These are phyloP conservation scores for Daedaleopsis nitida DNA, from an alignment of 768 basidiomycete genomes.

Conservation along the genomic window DNA sequence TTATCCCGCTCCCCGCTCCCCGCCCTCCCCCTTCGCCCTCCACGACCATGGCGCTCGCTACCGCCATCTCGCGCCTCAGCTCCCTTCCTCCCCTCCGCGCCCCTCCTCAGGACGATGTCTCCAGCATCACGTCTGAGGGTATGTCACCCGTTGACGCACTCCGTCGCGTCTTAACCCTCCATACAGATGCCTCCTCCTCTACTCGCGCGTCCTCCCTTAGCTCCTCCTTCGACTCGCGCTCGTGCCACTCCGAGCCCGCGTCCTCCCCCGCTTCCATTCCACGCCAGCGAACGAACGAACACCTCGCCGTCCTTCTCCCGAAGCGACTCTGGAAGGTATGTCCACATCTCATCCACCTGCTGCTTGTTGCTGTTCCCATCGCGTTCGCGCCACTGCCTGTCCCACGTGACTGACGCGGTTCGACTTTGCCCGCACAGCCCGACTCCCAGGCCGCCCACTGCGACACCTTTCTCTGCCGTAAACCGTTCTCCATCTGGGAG, in stretches of 20 bases:
- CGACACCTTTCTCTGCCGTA: slow-evolving; percentile 74
- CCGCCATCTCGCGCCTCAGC: slow-evolving; percentile 12
- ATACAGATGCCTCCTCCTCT: slow-evolving; percentile 23
- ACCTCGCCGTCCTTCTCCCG: slow-evolving; percentile 75
- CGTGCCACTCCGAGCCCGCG: slow-evolving; percentile 27
- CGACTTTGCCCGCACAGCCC: slow-evolving; percentile 43
- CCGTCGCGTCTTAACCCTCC: slow-evolving; percentile 6
- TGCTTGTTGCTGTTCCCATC: slow-evolving; percentile 13
- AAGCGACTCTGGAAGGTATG: slow-evolving; percentile 71
- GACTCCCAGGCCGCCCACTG: slow-evolving; percentile 63
- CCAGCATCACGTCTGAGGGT: slow-evolving; percentile 19
- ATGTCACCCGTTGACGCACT: slow-evolving; percentile 6
- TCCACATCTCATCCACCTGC: not conserved
- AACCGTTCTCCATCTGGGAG: slow-evolving; percentile 66
- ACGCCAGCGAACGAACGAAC: slow-evolving; percentile 52
- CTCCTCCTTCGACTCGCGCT: slow-evolving; percentile 27
- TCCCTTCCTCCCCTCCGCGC: slow-evolving; percentile 11
- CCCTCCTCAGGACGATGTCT: slow-evolving; percentile 13
- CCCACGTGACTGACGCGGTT: slow-evolving; percentile 18
- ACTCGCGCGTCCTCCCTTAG: slow-evolving; percentile 28
- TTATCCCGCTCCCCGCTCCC: not conserved
- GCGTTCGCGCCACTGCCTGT: not conserved
- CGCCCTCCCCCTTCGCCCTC: not conserved
- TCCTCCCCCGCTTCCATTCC: slow-evolving; percentile 23
- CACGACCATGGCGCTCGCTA: slow-evolving; percentile 12